Conservation (phyloP, 306 rosid genomes). For the Datisca glomerata region DNA sequence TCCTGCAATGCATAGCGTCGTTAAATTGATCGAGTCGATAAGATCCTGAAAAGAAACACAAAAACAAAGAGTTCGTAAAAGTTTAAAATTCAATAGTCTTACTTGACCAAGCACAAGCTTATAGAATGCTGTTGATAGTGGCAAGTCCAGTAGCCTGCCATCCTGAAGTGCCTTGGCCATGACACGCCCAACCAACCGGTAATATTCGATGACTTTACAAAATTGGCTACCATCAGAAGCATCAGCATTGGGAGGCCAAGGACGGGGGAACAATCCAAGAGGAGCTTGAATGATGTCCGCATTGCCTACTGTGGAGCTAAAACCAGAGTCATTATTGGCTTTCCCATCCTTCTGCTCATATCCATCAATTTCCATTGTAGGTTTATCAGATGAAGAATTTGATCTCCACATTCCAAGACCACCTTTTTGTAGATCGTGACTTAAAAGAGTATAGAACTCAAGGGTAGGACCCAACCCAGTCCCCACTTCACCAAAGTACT, state of each 20-base stretch:
- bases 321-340: slow-evolving; percentile 23
- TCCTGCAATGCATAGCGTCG: slow-evolving; percentile 39
- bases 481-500: slow-evolving; percentile 99
- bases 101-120: slow-evolving; percentile 91
- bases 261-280: slow-evolving; percentile 87
- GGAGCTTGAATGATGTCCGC: slow-evolving; percentile 65
- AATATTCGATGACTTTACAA: slow-evolving; percentile 68
- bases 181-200: slow-evolving; percentile 85
- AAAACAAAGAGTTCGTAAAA: neutral
- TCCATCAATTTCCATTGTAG: slow-evolving; percentile 58
- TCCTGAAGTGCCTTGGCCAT: slow-evolving; percentile 98
- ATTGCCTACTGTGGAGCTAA: slow-evolving; percentile 18
- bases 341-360: slow-evolving; percentile 35
- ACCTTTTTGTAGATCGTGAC: slow-evolving; percentile 84
- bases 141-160: slow-evolving; percentile 89
- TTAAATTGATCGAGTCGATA: slow-evolving; percentile 6
- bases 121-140: slow-evolving; percentile 76
- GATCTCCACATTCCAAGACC: slow-evolving; percentile 92
- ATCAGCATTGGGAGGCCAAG: slow-evolving; percentile 73
- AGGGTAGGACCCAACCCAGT: slow-evolving; percentile 99
- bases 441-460: slow-evolving; percentile 91
- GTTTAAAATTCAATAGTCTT: slow-evolving; percentile 19
- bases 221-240: slow-evolving; percentile 66
- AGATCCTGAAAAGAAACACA: neutral
- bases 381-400: slow-evolving; percentile 32